Evolutionary conservation across 768 basidiomycete genomes (phyloP), one percentile per base, ranked within the genome.

Genomic region (Coprinellus aureogranulatus): DNA sequence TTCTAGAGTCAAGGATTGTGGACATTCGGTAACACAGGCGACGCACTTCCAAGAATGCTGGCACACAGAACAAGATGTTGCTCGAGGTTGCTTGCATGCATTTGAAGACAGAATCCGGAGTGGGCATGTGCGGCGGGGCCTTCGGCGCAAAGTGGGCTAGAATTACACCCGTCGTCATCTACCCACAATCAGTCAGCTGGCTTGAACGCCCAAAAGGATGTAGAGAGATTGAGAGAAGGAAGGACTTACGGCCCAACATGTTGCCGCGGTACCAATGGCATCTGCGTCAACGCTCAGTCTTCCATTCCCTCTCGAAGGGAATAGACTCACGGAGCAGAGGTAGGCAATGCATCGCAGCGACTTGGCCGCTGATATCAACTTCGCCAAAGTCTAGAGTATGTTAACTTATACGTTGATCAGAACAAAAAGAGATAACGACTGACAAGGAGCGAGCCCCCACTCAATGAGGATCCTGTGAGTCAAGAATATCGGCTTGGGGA

Each of bases 121-220:
- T 65, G 16, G 61, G 56, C 1, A 60, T 39, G 2, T 55, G 49
- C 5, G 67, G 65, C 11, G 60, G 57, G 5, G 53, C 54, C 34
- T 44, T 55, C 9, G 64, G 64, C 3, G 64, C 63, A 49, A 72
- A 72, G 20, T 65, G 63, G 9, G 68, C 62, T 48, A 71, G 62
- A 4, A 30, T 62, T 42, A 62, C 47, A 16, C 63, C 63, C 4
- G 56, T 58, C 45, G 37, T 57, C 20, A 50, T 51, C 63, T 64
- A 40, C n/a, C n/a, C 41, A 54, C 18, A 6, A 30, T 16, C 16
- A n/a, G 37, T 16, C 26, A 16, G 20, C 18, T 28, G 44, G 28
- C 20, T 25, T 22, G 27, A 37, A 12, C 23, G n/a, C n/a, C n/a
- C n/a, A n/a, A n/a, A n/a, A n/a, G n/a, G n/a, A n/a, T n/a, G n/a